phyloP scores from a whole-genome alignment of 148 eudicot species.

The Dianthus caryophyllus region DNA sequence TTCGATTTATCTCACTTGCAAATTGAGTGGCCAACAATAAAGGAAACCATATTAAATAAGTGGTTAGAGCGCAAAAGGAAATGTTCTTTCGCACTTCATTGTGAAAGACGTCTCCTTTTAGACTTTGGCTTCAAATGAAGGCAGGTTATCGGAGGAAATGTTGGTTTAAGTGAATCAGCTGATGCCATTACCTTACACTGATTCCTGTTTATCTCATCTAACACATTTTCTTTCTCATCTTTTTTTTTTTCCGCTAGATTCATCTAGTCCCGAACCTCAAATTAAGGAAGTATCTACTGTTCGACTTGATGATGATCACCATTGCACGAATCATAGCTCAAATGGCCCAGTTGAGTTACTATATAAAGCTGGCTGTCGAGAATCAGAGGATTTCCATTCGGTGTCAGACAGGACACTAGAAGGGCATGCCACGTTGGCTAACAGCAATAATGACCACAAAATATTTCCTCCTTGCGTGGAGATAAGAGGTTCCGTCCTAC shows the following conservation, averaged over 20 bases:
- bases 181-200: too few relatives aligned
- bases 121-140: too few relatives aligned
- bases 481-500: constrained; percentile 23
- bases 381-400: constrained; percentile 22
- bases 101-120: too few relatives aligned
- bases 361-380: constrained; percentile 26
- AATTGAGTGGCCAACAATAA: too few relatives aligned
- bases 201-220: too few relatives aligned
- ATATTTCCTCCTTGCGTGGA: constrained; percentile 23
- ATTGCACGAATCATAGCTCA: constrained; percentile 22
- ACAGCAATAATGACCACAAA: constrained; percentile 13
- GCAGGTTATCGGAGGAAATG: too few relatives aligned
- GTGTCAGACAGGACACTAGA: constrained; percentile 19
- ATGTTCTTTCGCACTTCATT: too few relatives aligned
- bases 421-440: constrained; percentile 14
- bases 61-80: too few relatives aligned
- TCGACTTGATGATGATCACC: constrained; percentile 28
- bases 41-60: too few relatives aligned
- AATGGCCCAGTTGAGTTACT: constrained; percentile 21
- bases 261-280: constrained; percentile 25
- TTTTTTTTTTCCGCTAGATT: constrained; percentile 28
- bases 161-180: too few relatives aligned
- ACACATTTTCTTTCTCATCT: too few relatives aligned
- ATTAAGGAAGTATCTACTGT: constrained; percentile 24
- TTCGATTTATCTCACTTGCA: too few relatives aligned